These are phyloP conservation scores for Conticribra weissflogii DNA, from an alignment of 108 stramenopile species.

Conservation along the genomic window DNA sequence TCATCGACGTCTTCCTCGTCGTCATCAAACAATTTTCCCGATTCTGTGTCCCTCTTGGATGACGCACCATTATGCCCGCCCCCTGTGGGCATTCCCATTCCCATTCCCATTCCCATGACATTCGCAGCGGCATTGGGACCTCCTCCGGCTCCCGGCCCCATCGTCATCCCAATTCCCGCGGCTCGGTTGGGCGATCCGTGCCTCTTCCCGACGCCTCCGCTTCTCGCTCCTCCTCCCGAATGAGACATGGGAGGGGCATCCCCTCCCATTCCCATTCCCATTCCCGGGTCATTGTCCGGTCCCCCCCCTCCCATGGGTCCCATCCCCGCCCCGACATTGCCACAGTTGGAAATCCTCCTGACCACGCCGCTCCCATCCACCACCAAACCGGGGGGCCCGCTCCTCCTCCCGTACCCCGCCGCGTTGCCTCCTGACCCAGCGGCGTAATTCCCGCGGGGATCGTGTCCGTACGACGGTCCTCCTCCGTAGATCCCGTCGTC, in stretches of 20 bases:
- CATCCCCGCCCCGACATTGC: conserved; percentile 5
- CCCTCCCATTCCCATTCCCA: background rate
- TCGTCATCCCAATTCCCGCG: no score
- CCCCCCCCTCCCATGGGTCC: conserved; percentile 9
- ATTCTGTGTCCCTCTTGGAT: conserved; percentile 2
- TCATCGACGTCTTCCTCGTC: conserved; percentile 36
- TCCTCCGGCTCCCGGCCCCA: no score
- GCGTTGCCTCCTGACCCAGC: no score
- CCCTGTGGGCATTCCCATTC: background rate
- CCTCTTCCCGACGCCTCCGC: background rate
- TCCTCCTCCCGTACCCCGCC: background rate
- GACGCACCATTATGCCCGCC: background rate
- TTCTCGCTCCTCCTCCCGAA: conserved; percentile 2
- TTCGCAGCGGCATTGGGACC: no score
- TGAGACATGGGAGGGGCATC: background rate
- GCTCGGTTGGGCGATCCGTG: no score
- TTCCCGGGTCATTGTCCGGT: background rate
- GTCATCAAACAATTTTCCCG: conserved; percentile 4
- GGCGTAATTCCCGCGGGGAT: no score
- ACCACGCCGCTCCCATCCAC: conserved; percentile 43
- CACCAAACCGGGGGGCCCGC: conserved; percentile 25
- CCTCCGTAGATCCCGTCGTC: background rate
- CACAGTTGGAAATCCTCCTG: conserved; percentile 1
- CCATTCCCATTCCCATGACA: background rate
- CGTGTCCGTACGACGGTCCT: background rate